These are phyloP conservation scores for Botrytis fabae DNA, from an alignment of 2,329 filamentous ascomycete species.

Conservation along the genomic window DNA sequence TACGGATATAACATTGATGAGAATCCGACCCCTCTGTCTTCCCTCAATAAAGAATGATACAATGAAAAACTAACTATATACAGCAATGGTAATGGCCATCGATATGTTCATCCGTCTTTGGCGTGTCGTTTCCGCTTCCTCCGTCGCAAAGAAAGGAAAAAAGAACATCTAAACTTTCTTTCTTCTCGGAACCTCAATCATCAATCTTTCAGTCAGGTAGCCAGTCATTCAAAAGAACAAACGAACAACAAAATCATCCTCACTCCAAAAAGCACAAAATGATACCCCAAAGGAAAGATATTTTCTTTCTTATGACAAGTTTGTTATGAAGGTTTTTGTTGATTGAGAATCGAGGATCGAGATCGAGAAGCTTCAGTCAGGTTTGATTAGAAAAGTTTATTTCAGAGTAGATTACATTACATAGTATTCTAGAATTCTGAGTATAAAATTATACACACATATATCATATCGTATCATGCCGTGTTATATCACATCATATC, in stretches of 20 bases:
- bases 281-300: not conserved
- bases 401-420: not conserved
- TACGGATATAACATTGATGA: not conserved
- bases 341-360: not conserved
- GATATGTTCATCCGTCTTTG: constrained; percentile 5
- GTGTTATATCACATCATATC: not conserved
- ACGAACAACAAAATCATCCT: not conserved
- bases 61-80: not conserved
- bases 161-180: not conserved
- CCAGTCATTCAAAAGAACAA: not conserved
- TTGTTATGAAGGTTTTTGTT: not conserved
- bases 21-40: not conserved
- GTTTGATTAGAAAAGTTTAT: not conserved
- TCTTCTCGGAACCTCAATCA: not conserved
- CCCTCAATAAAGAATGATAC: not conserved
- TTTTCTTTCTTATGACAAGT: not conserved
- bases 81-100: not conserved
- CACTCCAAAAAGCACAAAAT: not conserved
- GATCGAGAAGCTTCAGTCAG: not conserved
- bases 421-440: not conserved
- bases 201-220: not conserved
- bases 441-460: not conserved
- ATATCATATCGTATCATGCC: not conserved
- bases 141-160: not conserved
- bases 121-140: not conserved